Evolutionary conservation across 805 yeast genomes (phyloP).

Genomic region (Yarrowia deformans): DNA sequence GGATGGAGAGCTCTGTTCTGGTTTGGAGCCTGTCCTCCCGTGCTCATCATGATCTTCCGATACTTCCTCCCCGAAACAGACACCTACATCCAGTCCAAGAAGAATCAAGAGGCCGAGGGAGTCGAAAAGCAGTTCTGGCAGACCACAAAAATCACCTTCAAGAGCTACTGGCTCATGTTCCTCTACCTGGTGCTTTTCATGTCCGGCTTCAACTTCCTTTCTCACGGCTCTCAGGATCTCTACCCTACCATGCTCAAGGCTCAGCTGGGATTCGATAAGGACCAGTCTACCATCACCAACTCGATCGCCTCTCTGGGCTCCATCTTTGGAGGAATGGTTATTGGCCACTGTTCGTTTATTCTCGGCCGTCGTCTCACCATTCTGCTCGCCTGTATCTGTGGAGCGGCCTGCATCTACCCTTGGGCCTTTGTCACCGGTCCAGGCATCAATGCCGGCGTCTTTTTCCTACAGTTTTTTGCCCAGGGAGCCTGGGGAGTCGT

Average conservation of each 20-base stretch:
- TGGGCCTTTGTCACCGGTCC: constrained; percentile 59
- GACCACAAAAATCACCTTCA: constrained; percentile 45
- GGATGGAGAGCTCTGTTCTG: constrained; percentile 77
- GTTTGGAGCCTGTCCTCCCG: constrained; percentile 73
- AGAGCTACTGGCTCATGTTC: constrained; percentile 65
- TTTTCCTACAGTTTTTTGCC: constrained; percentile 69
- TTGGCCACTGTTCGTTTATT: constrained; percentile 64
- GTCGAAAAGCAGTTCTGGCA: constrained; percentile 15
- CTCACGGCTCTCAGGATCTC: constrained; percentile 78
- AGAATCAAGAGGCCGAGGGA: constrained; percentile 37
- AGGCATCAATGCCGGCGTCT: constrained; percentile 65
- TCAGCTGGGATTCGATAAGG: constrained; percentile 57
- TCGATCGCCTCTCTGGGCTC: constrained; percentile 73
- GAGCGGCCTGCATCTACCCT: constrained; percentile 70
- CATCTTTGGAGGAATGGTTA: constrained; percentile 64
- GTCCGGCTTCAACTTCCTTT: constrained; percentile 72
- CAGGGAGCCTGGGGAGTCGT: constrained; percentile 75
- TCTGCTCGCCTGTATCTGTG: constrained; percentile 58
- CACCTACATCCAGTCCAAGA: constrained; percentile 52
- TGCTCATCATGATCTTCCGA: constrained; percentile 67
- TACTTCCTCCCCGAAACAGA: constrained; percentile 66
- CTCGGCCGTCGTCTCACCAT: constrained; percentile 69
- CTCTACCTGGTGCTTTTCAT: constrained; percentile 64
- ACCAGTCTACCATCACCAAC: constrained; percentile 65
- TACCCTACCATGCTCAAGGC: constrained; percentile 67